Base-by-base conservation (phyloP, 352 stramenopile genomes). In the Pythium sp. region DNA sequence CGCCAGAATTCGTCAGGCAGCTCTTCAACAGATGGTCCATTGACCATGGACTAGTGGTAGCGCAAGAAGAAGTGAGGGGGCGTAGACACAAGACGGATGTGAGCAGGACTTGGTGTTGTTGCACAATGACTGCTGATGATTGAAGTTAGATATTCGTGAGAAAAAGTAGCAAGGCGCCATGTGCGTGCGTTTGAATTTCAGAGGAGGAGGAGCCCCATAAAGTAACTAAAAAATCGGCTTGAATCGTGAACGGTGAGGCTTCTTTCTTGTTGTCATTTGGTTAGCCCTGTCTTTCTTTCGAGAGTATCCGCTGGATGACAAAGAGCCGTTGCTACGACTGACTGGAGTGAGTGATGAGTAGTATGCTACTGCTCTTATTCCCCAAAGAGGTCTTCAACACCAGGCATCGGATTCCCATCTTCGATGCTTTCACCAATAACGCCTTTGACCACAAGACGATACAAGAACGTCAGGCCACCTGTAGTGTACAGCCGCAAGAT, bases 401-500 rank as follows among this genome's bases (percentile, higher is more conserved):
- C 22, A 38, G 51, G 11, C 7, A 30, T 5, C 12, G 34, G 24
- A 15, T 1, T 49, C 5, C 49, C 28, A 53, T 46, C 38, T 3
- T 65, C 51, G 26, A 12, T 14, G 6, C 14, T 47, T n/a, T 26
- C 53, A 5, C 34, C 51, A 20, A 7, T 55, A 14, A 63, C 20
- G 8, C 34, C 7, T 12, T 14, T 54, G 34, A 32, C 14, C 1
- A 54, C 4, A n/a, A 67, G 5, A 1, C 59, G 59, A 22, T 64
- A 67, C 28, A 71, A 14, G 38, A 71, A 64, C 30, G 59, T 58
- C 38, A 95, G 70, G 1, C 81, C 80, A 30, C 87, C 87, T 7
- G 80, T 87, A n/a, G 78, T 82, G 67, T 93, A 93, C 51, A 95
- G 32, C 14, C 84, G 73, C 49, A 92, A 43, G 3, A 93, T 36